Conservation (phyloP, 2,329 filamentous ascomycete genomes). For the Ceratocystis papillata region DNA sequence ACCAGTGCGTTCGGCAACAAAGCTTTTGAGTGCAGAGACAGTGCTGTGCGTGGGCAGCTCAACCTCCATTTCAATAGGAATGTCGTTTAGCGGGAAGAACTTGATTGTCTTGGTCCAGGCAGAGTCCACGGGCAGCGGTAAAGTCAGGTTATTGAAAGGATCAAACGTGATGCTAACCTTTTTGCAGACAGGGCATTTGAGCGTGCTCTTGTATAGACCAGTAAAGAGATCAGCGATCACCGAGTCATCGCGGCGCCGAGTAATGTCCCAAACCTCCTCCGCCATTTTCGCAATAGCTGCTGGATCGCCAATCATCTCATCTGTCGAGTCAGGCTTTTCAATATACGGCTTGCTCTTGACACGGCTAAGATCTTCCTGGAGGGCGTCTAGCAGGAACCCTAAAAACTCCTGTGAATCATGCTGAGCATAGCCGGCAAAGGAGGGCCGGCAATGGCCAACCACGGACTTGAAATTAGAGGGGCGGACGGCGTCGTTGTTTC, state of each 20-base stretch:
- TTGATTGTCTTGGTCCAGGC: slow-evolving; percentile 65
- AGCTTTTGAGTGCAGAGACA: slow-evolving; percentile 58
- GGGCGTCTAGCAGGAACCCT: slow-evolving; percentile 82
- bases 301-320: slow-evolving; percentile 81
- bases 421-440: slow-evolving; percentile 89
- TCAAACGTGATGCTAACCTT: slow-evolving; percentile 99
- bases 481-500: slow-evolving; percentile 56
- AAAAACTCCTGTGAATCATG: slow-evolving; percentile 97
- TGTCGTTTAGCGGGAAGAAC: slow-evolving; percentile 65
- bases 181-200: slow-evolving; percentile 79
- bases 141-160: slow-evolving; percentile 86
- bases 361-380: slow-evolving; percentile 91
- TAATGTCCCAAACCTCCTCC: slow-evolving; percentile 80
- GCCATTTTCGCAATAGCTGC: slow-evolving; percentile 75
- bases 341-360: slow-evolving; percentile 95
- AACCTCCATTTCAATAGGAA: slow-evolving; percentile 60
- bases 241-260: slow-evolving; percentile 84
- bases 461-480: slow-evolving; percentile 52
- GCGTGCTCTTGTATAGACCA: slow-evolving; percentile 95
- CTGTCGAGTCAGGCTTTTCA: slow-evolving; percentile 93
- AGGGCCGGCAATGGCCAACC: slow-evolving; percentile 55
- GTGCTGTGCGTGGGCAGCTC: slow-evolving; percentile 70
- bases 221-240: slow-evolving; percentile 93
- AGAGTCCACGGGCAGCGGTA: slow-evolving; percentile 80
- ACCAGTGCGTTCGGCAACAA: slow-evolving; percentile 55